phyloP scores from a whole-genome alignment of 352 stramenopile species.

The Plasmopara viticola region DNA sequence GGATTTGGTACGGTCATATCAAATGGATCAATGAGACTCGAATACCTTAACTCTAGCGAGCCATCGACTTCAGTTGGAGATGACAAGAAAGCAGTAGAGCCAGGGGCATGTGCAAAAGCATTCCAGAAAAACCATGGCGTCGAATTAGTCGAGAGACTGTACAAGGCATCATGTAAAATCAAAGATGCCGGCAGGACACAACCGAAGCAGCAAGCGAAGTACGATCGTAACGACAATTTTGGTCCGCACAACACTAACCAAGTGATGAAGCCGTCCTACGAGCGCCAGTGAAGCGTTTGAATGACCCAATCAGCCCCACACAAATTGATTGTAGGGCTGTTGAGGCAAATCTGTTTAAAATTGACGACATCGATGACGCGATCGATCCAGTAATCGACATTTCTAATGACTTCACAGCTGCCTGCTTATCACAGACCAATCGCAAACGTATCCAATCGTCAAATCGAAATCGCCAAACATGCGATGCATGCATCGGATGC shows the following conservation, averaged over 20 bases:
- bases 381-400: constrained; percentile 9
- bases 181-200: background rate
- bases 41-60: constrained; percentile 32
- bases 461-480: constrained; percentile 34
- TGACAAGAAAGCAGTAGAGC: constrained; percentile 9
- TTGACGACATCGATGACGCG: constrained; percentile 15
- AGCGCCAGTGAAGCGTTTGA: constrained; percentile 10
- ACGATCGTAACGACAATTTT: constrained; percentile 10
- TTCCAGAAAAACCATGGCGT: constrained; percentile 1
- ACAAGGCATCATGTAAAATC: background rate
- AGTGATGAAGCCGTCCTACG: constrained; percentile 8
- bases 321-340: constrained; percentile 3
- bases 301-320: constrained; percentile 13
- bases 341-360: constrained; percentile 7
- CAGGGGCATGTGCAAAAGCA: background rate
- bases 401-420: constrained; percentile 9
- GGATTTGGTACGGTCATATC: constrained; percentile 8
- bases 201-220: constrained; percentile 6
- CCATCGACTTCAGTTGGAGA: constrained; percentile 20
- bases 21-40: constrained; percentile 35
- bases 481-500: constrained; percentile 71
- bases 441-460: constrained; percentile 20
- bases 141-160: background rate
- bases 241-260: constrained; percentile 7
- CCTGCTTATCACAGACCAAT: constrained; percentile 11